Evolutionary conservation across 1,139 yeast species (phyloP).

Genomic region (Protomyces pachydermus): DNA sequence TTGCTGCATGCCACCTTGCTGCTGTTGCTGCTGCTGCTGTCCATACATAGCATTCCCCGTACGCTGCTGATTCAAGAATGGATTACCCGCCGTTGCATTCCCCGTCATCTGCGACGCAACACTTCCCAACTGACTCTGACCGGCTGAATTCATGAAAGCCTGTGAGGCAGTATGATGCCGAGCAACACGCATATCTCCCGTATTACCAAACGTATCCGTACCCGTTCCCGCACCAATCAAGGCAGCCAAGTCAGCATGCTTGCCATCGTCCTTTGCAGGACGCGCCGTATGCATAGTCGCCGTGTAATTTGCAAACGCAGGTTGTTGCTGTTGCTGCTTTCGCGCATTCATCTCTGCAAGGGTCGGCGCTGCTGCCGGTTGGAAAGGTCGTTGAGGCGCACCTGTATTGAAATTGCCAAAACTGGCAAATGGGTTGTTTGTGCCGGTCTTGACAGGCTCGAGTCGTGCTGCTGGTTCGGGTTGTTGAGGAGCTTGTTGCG

Average conservation of each 20-base stretch:
- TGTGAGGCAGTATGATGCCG: conserved; percentile 80
- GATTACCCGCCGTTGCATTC: conserved; percentile 4
- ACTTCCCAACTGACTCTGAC: conserved; percentile 37
- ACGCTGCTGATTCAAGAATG: conserved; percentile 21
- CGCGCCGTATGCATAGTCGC: conserved; percentile 12
- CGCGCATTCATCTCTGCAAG: conserved; percentile 1
- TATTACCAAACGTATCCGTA: conserved; percentile 90
- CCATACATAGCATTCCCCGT: conserved; percentile 22
- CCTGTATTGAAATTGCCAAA: conserved; percentile 24
- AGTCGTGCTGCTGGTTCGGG: conserved; percentile 38
- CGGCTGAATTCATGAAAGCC: conserved; percentile 76
- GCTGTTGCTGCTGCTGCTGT: conserved; percentile 3
- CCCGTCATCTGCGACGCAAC: conserved; percentile 29
- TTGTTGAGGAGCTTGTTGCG: conserved; percentile 42
- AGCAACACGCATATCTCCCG: conserved; percentile 82
- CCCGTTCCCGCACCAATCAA: conserved; percentile 76
- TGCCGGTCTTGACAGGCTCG: conserved; percentile 69
- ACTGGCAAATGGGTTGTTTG: conserved; percentile 85
- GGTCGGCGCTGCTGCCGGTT: conserved; percentile 18
- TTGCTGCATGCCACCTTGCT: conserved; percentile 1
- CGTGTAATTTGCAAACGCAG: background rate
- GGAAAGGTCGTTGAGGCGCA: conserved; percentile 14
- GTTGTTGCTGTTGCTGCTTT: conserved; percentile 24
- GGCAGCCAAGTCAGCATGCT: conserved; percentile 67
- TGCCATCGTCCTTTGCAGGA: conserved; percentile 33